Evolutionary conservation across 2,329 filamentous ascomycete species (phyloP).

Genomic region (Ceratocystis harringtonii): DNA sequence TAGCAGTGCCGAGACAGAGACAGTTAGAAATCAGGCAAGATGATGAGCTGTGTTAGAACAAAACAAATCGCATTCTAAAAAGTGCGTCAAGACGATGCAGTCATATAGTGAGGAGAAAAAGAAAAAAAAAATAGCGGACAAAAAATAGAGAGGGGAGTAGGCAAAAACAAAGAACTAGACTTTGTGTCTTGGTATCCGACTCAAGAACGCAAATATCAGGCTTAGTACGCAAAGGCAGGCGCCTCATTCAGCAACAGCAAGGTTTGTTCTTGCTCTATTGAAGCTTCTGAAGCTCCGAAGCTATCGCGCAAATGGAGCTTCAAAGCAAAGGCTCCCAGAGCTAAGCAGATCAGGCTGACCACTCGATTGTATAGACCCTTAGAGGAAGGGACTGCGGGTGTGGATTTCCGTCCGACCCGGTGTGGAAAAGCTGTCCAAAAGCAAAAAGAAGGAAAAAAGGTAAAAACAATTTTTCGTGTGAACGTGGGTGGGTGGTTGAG

Average conservation of each 20-base stretch:
- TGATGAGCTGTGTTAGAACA: background rate
- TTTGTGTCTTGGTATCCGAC: background rate
- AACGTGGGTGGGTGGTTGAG: background rate
- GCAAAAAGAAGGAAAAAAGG: background rate
- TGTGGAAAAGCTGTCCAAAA: slow-evolving; percentile 12
- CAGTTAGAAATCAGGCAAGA: background rate
- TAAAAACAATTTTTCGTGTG: background rate
- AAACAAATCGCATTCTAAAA: background rate
- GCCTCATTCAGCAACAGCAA: background rate
- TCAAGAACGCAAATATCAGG: background rate
- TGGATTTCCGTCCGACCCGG: slow-evolving; percentile 19
- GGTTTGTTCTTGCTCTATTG: background rate
- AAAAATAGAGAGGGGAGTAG: background rate
- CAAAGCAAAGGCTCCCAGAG: background rate
- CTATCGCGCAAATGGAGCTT: background rate
- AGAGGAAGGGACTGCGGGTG: slow-evolving; percentile 8
- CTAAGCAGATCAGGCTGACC: slow-evolving; percentile 2
- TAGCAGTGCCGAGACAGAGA: background rate
- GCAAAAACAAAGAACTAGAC: background rate
- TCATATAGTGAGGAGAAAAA: background rate
- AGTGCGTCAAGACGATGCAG: background rate
- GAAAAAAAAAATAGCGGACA: background rate
- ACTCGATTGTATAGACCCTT: background rate
- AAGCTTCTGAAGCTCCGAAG: slow-evolving; percentile 8
- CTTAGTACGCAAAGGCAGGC: background rate